These are phyloP conservation scores for Ehretia macrophylla DNA, from an alignment of 257 asterid species.

Conservation along the genomic window DNA sequence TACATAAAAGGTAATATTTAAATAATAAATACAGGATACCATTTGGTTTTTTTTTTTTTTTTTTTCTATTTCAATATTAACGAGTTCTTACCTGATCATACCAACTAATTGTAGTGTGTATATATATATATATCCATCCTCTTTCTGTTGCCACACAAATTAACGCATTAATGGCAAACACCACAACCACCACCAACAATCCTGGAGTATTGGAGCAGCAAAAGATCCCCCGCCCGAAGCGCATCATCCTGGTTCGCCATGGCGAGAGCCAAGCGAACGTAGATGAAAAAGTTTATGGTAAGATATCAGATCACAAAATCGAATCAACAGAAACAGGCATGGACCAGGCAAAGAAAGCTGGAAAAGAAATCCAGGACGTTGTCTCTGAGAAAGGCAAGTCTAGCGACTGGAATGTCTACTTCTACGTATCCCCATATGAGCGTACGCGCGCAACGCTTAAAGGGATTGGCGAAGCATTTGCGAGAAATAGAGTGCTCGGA, in stretches of 20 bases:
- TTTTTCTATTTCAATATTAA: too few species aligned
- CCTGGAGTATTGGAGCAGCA: not conserved
- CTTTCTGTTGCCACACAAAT: not conserved
- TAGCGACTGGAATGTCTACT: constrained; percentile 24
- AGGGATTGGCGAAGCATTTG: constrained; percentile 29
- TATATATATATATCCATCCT: not conserved
- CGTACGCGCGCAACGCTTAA: constrained; percentile 40
- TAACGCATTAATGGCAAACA: too few species aligned
- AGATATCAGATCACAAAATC: constrained; percentile 41
- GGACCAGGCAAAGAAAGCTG: constrained; percentile 25
- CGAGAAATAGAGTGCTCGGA: constrained; percentile 35
- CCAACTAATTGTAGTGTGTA: too few species aligned
- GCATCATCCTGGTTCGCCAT: constrained; percentile 48
- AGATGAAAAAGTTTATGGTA: constrained; percentile 27
- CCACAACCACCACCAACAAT: not conserved
- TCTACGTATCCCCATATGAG: constrained; percentile 35
- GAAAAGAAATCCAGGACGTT: constrained; percentile 19
- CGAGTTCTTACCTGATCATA: too few species aligned
- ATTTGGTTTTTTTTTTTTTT: too few species aligned
- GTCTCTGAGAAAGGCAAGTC: constrained; percentile 19
- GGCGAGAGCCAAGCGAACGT: constrained; percentile 40
- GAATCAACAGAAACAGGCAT: constrained; percentile 31
- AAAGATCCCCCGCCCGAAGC: constrained; percentile 27
- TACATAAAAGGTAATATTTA: too few species aligned
- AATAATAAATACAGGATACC: too few species aligned